A percentile compares a stretch with the other conserved stretches of the same genome.
Evolutionary conservation across 202 grass and related monocot species (phyloP).

Genomic region (Zizania palustris): DNA sequence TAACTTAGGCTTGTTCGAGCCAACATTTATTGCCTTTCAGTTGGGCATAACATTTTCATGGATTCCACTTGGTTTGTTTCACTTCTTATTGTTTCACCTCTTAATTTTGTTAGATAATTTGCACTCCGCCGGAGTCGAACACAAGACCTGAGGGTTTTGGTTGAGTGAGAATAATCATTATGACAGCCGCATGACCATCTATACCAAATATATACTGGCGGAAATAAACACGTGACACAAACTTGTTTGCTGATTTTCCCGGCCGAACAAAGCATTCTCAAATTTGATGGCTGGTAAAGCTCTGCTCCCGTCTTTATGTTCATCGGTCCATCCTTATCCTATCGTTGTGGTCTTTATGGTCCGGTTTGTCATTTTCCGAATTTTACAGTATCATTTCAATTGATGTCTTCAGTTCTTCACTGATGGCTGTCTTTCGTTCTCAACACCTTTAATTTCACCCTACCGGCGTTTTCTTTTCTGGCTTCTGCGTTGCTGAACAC

Average conservation of each 20-base stretch:
- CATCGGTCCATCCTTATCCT: background rate
- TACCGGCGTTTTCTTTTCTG: background rate
- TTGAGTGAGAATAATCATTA: too few species aligned
- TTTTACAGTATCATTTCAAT: background rate
- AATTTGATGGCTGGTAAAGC: background rate
- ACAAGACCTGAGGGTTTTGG: too few species aligned
- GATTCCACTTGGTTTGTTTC: background rate
- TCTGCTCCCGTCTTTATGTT: background rate
- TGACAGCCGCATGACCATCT: too few species aligned
- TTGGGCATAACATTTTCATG: background rate
- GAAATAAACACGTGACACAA: background rate
- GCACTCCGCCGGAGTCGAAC: too few species aligned
- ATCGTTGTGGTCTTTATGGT: background rate
- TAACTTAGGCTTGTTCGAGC: background rate
- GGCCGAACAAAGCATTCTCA: background rate
- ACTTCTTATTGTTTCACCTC: background rate
- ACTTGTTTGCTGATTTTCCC: background rate
- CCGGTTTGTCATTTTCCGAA: background rate
- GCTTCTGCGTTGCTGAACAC: background rate
- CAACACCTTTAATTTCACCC: background rate
- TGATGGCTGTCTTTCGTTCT: background rate
- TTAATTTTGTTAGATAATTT: too few species aligned
- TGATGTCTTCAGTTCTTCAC: background rate
- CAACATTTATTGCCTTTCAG: background rate
- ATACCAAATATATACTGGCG: too few species aligned